These are phyloP conservation scores for Solanum chiquidenum DNA, from an alignment of 257 asterid species.

Conservation along the genomic window DNA sequence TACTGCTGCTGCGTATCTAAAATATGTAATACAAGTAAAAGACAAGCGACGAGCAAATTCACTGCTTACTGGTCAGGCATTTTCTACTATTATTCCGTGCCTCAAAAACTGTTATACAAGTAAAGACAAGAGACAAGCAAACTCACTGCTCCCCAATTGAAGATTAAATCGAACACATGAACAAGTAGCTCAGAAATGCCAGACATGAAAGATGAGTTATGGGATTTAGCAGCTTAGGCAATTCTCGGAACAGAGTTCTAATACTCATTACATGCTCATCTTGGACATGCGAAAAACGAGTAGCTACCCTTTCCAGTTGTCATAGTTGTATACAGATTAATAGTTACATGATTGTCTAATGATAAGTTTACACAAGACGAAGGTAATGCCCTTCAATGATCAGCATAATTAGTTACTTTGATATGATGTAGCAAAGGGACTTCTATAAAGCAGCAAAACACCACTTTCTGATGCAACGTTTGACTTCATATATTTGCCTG, in stretches of 20 bases:
- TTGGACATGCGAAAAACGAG: neutral
- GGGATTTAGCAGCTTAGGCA: neutral
- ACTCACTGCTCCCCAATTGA: neutral
- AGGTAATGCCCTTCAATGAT: neutral
- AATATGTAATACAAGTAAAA: neutral
- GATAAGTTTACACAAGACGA: neutral
- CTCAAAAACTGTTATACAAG: neutral
- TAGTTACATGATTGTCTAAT: neutral
- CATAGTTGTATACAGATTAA: neutral
- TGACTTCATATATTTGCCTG: neutral
- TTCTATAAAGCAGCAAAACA: neutral
- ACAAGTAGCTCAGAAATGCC: neutral
- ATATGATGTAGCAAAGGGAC: neutral
- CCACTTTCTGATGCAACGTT: neutral
- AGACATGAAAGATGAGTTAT: neutral
- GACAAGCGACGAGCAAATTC: neutral
- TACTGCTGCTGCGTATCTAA: neutral
- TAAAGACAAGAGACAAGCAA: neutral
- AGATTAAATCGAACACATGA: neutral
- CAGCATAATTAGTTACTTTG: neutral
- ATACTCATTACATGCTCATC: neutral
- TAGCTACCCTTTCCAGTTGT: neutral
- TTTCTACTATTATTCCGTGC: neutral
- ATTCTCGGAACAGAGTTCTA: neutral
- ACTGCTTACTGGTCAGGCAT: neutral